phyloP scores from a whole-genome alignment of 2,329 filamentous ascomycete genomes.

The Podosphaera aphanis region DNA sequence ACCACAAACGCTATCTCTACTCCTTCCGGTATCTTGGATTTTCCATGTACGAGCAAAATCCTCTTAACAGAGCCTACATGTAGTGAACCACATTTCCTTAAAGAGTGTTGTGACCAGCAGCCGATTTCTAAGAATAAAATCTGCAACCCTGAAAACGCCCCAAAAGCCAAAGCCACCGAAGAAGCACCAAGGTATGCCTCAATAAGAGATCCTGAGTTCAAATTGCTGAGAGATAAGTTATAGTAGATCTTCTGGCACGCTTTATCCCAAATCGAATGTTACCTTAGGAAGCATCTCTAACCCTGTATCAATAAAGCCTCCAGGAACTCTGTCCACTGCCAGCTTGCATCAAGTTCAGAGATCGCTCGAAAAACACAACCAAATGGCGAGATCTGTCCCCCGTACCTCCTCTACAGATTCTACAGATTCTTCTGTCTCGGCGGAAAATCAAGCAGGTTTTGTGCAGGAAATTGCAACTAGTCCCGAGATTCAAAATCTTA shows the following conservation, averaged over 20 bases:
- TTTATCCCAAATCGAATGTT: constrained; percentile 13
- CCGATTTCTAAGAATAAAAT: constrained; percentile 16
- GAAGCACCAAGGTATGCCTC: constrained; percentile 9
- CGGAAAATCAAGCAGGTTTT: constrained; percentile 32
- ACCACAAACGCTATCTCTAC: constrained; percentile 10
- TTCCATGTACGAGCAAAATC: constrained; percentile 9
- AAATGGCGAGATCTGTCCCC: constrained; percentile 20
- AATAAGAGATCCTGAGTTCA: not conserved
- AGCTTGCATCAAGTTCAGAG: constrained; percentile 12
- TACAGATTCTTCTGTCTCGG: constrained; percentile 57
- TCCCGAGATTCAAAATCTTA: constrained; percentile 57
- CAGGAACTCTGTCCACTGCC: constrained; percentile 7
- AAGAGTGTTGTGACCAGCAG: constrained; percentile 16
- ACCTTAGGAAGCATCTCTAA: constrained; percentile 16
- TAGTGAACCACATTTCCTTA: constrained; percentile 12
- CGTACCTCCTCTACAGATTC: constrained; percentile 84
- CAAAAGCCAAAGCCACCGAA: constrained; percentile 7
- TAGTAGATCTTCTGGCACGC: constrained; percentile 7
- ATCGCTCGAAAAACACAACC: constrained; percentile 11
- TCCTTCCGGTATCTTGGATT: constrained; percentile 11
- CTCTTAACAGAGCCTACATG: constrained; percentile 3
- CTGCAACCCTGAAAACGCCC: constrained; percentile 12
- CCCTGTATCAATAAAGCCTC: constrained; percentile 10
- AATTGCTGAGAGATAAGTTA: not conserved
- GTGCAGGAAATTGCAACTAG: constrained; percentile 29